Evolutionary conservation across 78 protist species (phyloP), one percentile per base, ranked within the genome.

Genomic region (Dictyostelium purpureum): DNA sequence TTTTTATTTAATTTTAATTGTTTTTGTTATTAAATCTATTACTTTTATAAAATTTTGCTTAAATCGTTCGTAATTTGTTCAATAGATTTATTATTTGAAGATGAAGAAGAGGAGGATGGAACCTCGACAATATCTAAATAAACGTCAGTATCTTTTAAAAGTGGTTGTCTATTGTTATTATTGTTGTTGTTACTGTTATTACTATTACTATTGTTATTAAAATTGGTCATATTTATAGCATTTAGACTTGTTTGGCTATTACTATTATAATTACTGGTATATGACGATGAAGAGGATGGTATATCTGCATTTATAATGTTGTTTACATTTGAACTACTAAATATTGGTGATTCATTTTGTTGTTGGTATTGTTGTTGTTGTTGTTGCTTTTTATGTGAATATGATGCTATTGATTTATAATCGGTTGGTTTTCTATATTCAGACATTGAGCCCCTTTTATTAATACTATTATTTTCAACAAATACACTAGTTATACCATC

Each of bases 351-450:
- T 11, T n/a, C 31, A 33, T 26, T 57, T 33, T 35, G 35, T 38
- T 49, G 26, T 49, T 35, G 71, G 56, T 18, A n/a, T 76, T 76
- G 45, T 16, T 51, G 47, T 1, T 56, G 14, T 7, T 54, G 45
- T 33, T 54, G 66, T 16, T 65, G 5, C 4, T 18, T 51, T 3
- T 26, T 12, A 35, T 28, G 18, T 19, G n/a, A 9, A 66, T 67
- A 80, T 3, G 76, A 63, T 42, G 91, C 79, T 49, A 85, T 85
- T 26, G 91, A 85, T 43, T 89, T 89, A 70, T 89, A 89, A 75
- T 89, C 94, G 6, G 69, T 69, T 37, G 94, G 94, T 63, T 38
- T 77, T 66, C 94, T 77, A 45, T 40, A 63, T 42, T 89, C 94
- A 6, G 94, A 52, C 6, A 78, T 40, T 4, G 45, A 52, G 9